Evolutionary conservation across 768 basidiomycete genomes (phyloP).

Genomic region (Mycena galericulata): DNA sequence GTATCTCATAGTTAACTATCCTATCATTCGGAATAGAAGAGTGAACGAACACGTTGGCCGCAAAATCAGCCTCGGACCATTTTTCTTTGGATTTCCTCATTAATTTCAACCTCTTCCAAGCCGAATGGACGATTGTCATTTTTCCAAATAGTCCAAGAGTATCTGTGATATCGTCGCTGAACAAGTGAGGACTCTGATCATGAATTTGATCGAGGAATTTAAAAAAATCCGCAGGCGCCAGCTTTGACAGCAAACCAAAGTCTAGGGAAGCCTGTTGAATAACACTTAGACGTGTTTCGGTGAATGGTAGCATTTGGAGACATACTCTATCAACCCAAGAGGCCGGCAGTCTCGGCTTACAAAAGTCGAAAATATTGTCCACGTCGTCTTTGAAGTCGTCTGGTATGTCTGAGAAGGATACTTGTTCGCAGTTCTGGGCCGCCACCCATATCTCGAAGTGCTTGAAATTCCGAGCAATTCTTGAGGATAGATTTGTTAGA

Average conservation of each 20-base stretch:
- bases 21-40: not conserved
- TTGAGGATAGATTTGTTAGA: slow-evolving; percentile 32
- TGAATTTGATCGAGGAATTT: slow-evolving; percentile 45
- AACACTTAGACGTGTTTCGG: not conserved
- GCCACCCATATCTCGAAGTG: slow-evolving; percentile 65
- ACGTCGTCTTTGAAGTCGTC: slow-evolving; percentile 54
- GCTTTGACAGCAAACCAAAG: slow-evolving; percentile 39
- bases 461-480: slow-evolving; percentile 61
- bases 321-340: slow-evolving; percentile 58
- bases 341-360: slow-evolving; percentile 46
- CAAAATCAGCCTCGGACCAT: slow-evolving; percentile 67
- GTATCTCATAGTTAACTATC: not conserved
- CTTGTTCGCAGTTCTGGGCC: slow-evolving; percentile 63
- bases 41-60: slow-evolving; percentile 61
- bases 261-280: slow-evolving; percentile 40
- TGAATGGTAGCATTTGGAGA: not conserved
- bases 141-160: slow-evolving; percentile 48
- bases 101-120: slow-evolving; percentile 57
- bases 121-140: slow-evolving; percentile 53
- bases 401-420: slow-evolving; percentile 58
- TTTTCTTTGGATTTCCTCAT: slow-evolving; percentile 61
- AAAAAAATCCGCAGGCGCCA: slow-evolving; percentile 43
- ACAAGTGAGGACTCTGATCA: slow-evolving; percentile 51
- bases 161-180: slow-evolving; percentile 44
- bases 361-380: slow-evolving; percentile 37